A percentile compares a stretch with the other conserved stretches of the same genome.
These are phyloP conservation scores for Vigna reflexopilosa DNA, from an alignment of 306 rosid genomes.

Conservation along the genomic window DNA sequence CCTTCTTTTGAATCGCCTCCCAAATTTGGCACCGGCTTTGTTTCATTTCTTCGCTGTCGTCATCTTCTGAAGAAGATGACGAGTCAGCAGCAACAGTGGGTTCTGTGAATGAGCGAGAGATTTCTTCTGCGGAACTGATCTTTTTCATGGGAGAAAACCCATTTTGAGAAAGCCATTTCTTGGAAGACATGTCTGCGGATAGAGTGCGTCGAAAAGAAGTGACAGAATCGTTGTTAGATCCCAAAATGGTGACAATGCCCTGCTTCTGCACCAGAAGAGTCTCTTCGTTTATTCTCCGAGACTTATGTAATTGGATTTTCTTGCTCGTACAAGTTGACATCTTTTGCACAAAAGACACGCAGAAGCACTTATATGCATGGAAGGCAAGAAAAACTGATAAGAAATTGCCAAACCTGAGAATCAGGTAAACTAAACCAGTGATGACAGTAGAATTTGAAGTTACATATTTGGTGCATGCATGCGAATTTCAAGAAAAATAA, in stretches of 20 bases:
- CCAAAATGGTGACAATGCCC: constrained; percentile 70
- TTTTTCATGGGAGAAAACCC: constrained; percentile 65
- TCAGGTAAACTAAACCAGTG: neutral
- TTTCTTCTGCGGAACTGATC: constrained; percentile 57
- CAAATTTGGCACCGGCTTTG: constrained; percentile 44
- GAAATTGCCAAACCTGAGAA: constrained; percentile 2
- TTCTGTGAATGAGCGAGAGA: constrained; percentile 40
- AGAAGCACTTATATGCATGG: constrained; percentile 43
- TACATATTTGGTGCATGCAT: constrained; percentile 32
- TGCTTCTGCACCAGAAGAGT: constrained; percentile 51
- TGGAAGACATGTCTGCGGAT: constrained; percentile 93
- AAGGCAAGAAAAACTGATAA: neutral
- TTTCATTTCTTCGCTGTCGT: constrained; percentile 28
- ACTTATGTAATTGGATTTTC: constrained; percentile 30
- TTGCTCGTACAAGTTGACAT: constrained; percentile 53
- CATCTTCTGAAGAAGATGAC: constrained; percentile 44
- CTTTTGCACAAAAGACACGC: neutral
- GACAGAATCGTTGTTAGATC: constrained; percentile 44
- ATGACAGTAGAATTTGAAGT: constrained; percentile 34
- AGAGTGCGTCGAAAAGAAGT: constrained; percentile 73
- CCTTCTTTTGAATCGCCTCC: constrained; percentile 44
- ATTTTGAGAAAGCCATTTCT: constrained; percentile 70
- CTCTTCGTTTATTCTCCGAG: constrained; percentile 20
- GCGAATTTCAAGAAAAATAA: neutral
- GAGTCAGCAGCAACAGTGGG: constrained; percentile 9